Evolutionary conservation across 139 green algal genomes (phyloP), one percentile per base, ranked within the genome.

Genomic region (Ettlia oleoabundans): DNA sequence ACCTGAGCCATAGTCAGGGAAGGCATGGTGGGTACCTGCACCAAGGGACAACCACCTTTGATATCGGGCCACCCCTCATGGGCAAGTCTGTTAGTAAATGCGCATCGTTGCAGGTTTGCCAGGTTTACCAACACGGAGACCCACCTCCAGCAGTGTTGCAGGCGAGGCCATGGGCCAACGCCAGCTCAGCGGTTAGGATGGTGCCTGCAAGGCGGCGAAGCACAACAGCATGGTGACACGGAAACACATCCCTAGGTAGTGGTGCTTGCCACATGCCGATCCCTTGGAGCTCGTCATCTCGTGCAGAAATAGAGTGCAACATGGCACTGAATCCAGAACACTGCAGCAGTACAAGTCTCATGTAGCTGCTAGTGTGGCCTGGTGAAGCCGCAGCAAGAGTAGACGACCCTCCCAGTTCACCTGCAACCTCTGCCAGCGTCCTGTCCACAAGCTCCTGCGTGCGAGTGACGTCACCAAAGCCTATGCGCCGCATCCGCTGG

Each of bases 141-240:
- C 21, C 33, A 79, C 72, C 72, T 8, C 94, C 94, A 0, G 95
- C 93, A 4, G 91, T 95, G 85, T 96, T 97, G 75, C 84, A 89
- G 0, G 95, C 95, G 35, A 98, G 79, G 8, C 94, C 94, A 76
- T 91, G 84, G 40, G 88, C 40, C 35, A 98, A 84, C 28, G 95
- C 95, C 58, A 98, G 89, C 70, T 93, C 82, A 8, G 95, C 95
- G 7, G 95, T 98, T 62, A 97, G 81, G 78, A 98, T 82, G 7
- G 95, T 98, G 64, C 95, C 95, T 86, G 91, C 83, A 72, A 87
- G 81, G 51, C 47, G 13, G 47, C n/a, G n/a, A n/a, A n/a, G n/a
- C n/a, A n/a, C n/a, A n/a, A n/a, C n/a, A n/a, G n/a, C n/a, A n/a
- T n/a, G n/a, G n/a, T n/a, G n/a, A n/a, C n/a, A n/a, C n/a, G n/a